These are phyloP conservation scores for Termitomyces sp. DNA, from an alignment of 768 basidiomycete species.

Conservation along the genomic window DNA sequence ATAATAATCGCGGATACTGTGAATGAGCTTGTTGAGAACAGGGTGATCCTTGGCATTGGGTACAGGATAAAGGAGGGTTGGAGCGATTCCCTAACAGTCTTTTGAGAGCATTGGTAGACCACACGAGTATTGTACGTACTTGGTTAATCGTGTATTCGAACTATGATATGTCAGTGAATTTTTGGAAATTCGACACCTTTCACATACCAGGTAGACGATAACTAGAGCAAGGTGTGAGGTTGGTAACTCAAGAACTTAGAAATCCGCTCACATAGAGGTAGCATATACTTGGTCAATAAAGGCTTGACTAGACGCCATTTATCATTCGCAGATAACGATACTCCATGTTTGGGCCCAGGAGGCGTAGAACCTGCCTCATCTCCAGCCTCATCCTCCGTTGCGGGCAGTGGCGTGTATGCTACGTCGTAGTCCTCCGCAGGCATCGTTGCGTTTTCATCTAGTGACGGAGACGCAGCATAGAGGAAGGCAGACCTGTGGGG, in stretches of 20 bases:
- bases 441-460: slow-evolving; percentile 32
- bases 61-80: slow-evolving; percentile 85
- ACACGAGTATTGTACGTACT: slow-evolving; percentile 26
- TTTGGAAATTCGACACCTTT: not conserved
- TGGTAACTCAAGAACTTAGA: not conserved
- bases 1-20: slow-evolving; percentile 87
- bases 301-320: slow-evolving; percentile 83
- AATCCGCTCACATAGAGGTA: slow-evolving; percentile 74
- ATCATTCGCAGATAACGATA: slow-evolving; percentile 59
- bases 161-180: slow-evolving; percentile 29
- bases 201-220: slow-evolving; percentile 41
- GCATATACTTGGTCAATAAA: slow-evolving; percentile 78
- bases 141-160: slow-evolving; percentile 93
- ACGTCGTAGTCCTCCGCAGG: slow-evolving; percentile 21
- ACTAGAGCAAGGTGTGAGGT: slow-evolving; percentile 19
- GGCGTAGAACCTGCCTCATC: slow-evolving; percentile 34
- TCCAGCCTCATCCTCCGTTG: slow-evolving; percentile 31
- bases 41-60: slow-evolving; percentile 57
- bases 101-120: not conserved
- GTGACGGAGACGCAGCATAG: slow-evolving; percentile 27
- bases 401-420: slow-evolving; percentile 41
- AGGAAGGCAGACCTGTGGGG: slow-evolving; percentile 55
- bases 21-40: slow-evolving; percentile 72
- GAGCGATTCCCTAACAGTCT: slow-evolving; percentile 69
- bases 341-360: slow-evolving; percentile 34